Conservation (phyloP, 768 basidiomycete species). For the Termitomyces sp. region DNA sequence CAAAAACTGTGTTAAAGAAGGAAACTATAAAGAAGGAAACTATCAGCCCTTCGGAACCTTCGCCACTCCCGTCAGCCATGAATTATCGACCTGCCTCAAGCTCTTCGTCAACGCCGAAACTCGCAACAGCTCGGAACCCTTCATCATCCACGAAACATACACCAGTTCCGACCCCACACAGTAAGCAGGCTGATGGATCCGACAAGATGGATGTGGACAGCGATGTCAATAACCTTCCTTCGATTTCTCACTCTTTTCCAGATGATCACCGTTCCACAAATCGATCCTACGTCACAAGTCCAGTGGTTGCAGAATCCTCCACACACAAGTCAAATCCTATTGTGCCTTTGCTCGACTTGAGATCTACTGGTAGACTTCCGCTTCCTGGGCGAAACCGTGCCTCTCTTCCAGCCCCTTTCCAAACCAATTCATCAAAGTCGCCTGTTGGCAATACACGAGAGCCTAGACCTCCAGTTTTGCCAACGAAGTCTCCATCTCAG, state of each 20-base stretch:
- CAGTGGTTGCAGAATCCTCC: neutral
- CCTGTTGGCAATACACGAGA: neutral
- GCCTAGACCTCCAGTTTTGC: neutral
- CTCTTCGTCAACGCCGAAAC: neutral
- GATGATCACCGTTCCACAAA: neutral
- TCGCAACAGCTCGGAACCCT: neutral
- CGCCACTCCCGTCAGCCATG: neutral
- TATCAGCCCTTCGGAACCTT: neutral
- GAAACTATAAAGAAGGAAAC: no score
- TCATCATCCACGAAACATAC: neutral
- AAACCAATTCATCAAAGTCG: neutral
- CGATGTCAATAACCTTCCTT: neutral
- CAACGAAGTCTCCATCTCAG: neutral
- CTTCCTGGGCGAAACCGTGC: no score
- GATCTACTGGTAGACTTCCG: neutral
- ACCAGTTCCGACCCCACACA: neutral
- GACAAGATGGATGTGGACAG: slow-evolving; percentile 4
- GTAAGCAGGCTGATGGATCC: neutral
- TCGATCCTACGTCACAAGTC: neutral
- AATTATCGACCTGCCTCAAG: neutral
- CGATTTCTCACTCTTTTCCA: neutral
- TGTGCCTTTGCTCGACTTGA: neutral
- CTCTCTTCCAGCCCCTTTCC: neutral
- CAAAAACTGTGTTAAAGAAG: neutral
- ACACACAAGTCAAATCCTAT: neutral